Evolutionary conservation across 768 basidiomycete species (phyloP).

Genomic region (Vararia minispora): DNA sequence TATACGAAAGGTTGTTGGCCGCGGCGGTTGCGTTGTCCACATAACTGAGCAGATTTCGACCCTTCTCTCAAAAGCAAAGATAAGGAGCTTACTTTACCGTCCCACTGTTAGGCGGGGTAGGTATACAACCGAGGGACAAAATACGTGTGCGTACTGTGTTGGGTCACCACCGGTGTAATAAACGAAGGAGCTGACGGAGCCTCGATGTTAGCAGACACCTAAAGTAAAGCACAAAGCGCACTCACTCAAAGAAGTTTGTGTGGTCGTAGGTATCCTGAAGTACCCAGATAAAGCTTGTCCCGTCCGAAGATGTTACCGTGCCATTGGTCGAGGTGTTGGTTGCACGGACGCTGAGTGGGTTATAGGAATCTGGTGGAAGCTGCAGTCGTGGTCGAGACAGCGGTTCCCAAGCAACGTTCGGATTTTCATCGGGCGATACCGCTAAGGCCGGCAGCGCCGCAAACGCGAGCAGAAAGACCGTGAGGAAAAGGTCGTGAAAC

Average conservation of each 20-base stretch:
- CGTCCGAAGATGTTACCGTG: slow-evolving; percentile 5
- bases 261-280: slow-evolving; percentile 11
- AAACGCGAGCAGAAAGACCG: too few species aligned
- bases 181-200: slow-evolving; percentile 5
- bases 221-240: neutral
- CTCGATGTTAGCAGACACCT: neutral
- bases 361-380: too few species aligned
- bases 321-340: too few species aligned
- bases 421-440: too few species aligned
- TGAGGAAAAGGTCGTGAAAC: too few species aligned
- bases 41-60: slow-evolving; percentile 39
- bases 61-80: slow-evolving; percentile 6
- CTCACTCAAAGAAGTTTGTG: slow-evolving; percentile 14
- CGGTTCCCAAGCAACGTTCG: too few species aligned
- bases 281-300: slow-evolving; percentile 8
- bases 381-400: too few species aligned
- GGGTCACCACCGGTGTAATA: slow-evolving; percentile 7
- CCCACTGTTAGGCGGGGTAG: slow-evolving; percentile 34
- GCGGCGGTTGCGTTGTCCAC: slow-evolving; percentile 46
- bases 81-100: slow-evolving; percentile 47
- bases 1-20: slow-evolving; percentile 40
- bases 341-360: slow-evolving; percentile 54
- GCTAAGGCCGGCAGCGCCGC: too few species aligned
- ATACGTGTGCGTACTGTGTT: slow-evolving; percentile 14
- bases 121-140: neutral